Evolutionary conservation across 768 basidiomycete genomes (phyloP), one percentile per base, ranked within the genome.

Genomic region (Mrakia blollopis): DNA sequence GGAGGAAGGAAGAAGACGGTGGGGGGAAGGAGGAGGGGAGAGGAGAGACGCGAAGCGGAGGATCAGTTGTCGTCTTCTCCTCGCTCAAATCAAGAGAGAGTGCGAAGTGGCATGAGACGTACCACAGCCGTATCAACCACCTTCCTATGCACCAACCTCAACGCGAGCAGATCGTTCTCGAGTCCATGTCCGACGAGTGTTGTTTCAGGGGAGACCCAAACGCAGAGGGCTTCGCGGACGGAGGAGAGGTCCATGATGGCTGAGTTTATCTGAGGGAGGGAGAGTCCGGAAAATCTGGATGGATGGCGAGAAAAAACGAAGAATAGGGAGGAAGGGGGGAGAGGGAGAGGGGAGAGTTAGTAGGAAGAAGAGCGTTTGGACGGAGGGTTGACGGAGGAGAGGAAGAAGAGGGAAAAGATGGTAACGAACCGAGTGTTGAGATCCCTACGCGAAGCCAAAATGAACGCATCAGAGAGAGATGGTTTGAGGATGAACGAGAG

Each of bases 121-220:
- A 85, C 83, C 23, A 91, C 85, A 0, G 89, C 91, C 0, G 97
- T 98, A 81, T 99, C 97, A 41, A 99, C 87, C 78, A 93, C 90
- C 78, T 86, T 88, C 77, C 88, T 73, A 82, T 99, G 97, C 1
- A 98, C 84, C 80, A 98, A 89, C 23, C 97, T 87, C 79, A 99
- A 85, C 11, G 96, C 91, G 82, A 91, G 92, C 79, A 99, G 85
- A 82, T 99, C 97, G 83, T 98, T 98, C 79, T 98, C 72, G 75
- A 71, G 83, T 81, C 84, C 82, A 77, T 85, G 85, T 1, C 96
- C 96, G 74, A 98, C 90, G 50, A 98, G 85, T 79, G 98, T 90
- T 0, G 96, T 98, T 13, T 91, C 85, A 21, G 89, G 85, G 73
- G 90, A 89, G 74, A 98, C 90, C 81, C 92, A 85, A 23, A 86